A percentile compares a stretch with the other conserved stretches of the same genome.
Conservation (phyloP, 352 stramenopile genomes). For the Phytophthora chlamydospora region DNA sequence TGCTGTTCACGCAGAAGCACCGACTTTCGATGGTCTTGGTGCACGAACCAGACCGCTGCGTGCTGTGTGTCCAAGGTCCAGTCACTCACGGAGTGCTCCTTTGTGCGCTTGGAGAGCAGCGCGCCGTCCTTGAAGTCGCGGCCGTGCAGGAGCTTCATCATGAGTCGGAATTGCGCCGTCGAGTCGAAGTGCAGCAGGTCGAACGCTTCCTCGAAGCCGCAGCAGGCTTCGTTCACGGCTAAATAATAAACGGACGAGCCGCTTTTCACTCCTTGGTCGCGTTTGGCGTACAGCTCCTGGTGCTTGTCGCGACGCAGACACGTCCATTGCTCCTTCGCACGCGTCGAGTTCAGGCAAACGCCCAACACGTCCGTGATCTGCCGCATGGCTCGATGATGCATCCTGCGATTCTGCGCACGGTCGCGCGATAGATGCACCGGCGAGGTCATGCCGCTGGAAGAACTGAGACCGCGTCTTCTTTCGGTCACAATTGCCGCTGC, state of each 20-base stretch:
- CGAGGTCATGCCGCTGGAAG: constrained; percentile 29
- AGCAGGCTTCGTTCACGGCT: constrained; percentile 63
- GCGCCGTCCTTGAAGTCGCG: constrained; percentile 61
- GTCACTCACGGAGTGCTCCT: constrained; percentile 40
- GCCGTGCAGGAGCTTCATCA: constrained; percentile 68
- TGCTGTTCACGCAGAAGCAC: constrained; percentile 56
- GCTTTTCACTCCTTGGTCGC: constrained; percentile 25
- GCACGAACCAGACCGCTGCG: constrained; percentile 63
- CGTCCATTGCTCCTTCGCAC: constrained; percentile 60
- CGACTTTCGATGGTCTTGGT: constrained; percentile 60
- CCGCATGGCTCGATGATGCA: constrained; percentile 70
- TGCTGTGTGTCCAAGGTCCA: constrained; percentile 55
- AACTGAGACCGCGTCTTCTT: neutral
- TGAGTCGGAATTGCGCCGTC: constrained; percentile 58
- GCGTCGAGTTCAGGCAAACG: constrained; percentile 60
- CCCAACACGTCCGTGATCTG: constrained; percentile 65
- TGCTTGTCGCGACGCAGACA: constrained; percentile 59
- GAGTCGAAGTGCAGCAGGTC: constrained; percentile 64
- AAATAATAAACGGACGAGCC: constrained; percentile 53
- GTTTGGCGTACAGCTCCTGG: constrained; percentile 63
- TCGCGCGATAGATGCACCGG: constrained; percentile 54
- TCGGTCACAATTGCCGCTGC: neutral
- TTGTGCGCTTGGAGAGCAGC: constrained; percentile 48
- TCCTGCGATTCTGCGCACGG: constrained; percentile 50
- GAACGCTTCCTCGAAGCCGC: constrained; percentile 65